Conservation (phyloP, 768 basidiomycete genomes). For the Dentipellis sp. region DNA sequence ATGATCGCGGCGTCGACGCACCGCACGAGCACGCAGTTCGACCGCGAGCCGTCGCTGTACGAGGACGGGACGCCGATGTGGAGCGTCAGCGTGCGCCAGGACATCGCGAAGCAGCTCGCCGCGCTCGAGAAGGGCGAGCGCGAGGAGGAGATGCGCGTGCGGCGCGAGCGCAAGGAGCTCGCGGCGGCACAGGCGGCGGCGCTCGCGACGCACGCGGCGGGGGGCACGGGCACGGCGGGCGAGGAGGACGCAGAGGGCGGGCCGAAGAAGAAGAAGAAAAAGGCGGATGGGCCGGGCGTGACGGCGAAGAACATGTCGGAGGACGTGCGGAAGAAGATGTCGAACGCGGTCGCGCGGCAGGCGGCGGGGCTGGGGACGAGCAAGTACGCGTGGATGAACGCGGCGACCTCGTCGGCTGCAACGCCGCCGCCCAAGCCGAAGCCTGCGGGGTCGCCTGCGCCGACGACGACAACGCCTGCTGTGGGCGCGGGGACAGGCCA, state of each 20-base stretch:
- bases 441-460: slow-evolving; percentile 17
- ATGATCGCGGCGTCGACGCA: slow-evolving; percentile 65
- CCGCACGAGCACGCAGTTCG: slow-evolving; percentile 62
- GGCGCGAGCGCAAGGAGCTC: slow-evolving; percentile 73
- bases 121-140: slow-evolving; percentile 71
- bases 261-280: slow-evolving; percentile 70
- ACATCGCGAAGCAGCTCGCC: slow-evolving; percentile 70
- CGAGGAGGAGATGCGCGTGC: slow-evolving; percentile 71
- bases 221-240: slow-evolving; percentile 44
- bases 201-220: slow-evolving; percentile 49
- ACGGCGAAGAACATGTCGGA: slow-evolving; percentile 87
- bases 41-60: slow-evolving; percentile 57
- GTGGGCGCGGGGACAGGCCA: slow-evolving; percentile 16
- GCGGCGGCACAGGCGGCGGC: slow-evolving; percentile 65
- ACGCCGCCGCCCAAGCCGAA: slow-evolving; percentile 26
- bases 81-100: slow-evolving; percentile 66
- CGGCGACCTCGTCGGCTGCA: slow-evolving; percentile 40
- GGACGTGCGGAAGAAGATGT: slow-evolving; percentile 87
- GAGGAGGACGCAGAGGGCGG: slow-evolving; percentile 40
- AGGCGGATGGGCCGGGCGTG: slow-evolving; percentile 76
- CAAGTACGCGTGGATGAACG: slow-evolving; percentile 85
- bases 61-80: slow-evolving; percentile 72
- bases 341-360: slow-evolving; percentile 81
- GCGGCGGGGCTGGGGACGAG: slow-evolving; percentile 72
- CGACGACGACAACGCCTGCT: slow-evolving; percentile 25